These are phyloP conservation scores for Tephrocybe rancida DNA, from an alignment of 768 basidiomycete species.

Conservation along the genomic window DNA sequence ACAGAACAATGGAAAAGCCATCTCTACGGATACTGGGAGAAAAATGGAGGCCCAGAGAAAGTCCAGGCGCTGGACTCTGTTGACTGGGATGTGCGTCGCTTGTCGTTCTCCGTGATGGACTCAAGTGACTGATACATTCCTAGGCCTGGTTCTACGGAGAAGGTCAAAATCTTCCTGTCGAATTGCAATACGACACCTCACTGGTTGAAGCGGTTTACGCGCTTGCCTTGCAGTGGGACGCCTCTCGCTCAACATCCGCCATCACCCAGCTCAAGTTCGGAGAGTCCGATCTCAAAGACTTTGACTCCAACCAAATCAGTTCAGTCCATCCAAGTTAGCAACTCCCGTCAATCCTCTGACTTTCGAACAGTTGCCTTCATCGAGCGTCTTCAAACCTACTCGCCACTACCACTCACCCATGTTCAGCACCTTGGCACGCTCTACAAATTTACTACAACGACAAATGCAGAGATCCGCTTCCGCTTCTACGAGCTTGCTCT, in stretches of 20 bases:
- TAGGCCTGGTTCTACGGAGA: slow-evolving; percentile 86
- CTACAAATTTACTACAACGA: slow-evolving; percentile 46
- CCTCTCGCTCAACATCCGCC: slow-evolving; percentile 50
- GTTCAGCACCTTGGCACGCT: slow-evolving; percentile 61
- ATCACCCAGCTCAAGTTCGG: slow-evolving; percentile 55
- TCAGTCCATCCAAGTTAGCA: slow-evolving; percentile 21
- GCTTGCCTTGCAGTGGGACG: slow-evolving; percentile 77
- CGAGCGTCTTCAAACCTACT: slow-evolving; percentile 69
- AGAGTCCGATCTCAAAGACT: slow-evolving; percentile 57
- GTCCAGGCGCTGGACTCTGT: slow-evolving; percentile 66
- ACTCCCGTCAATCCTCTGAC: no score
- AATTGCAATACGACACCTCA: slow-evolving; percentile 74
- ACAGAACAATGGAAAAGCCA: slow-evolving; percentile 85
- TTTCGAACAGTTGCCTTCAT: slow-evolving; percentile 72
- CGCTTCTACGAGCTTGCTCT: slow-evolving; percentile 80
- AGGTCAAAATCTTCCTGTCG: slow-evolving; percentile 70
- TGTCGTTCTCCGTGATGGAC: background rate
- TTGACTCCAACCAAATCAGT: slow-evolving; percentile 82
- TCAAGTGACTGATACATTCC: background rate
- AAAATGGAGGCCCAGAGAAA: slow-evolving; percentile 60
- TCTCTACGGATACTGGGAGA: slow-evolving; percentile 69
- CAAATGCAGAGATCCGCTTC: slow-evolving; percentile 79
- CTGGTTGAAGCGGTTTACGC: slow-evolving; percentile 71
- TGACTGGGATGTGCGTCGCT: slow-evolving; percentile 70
- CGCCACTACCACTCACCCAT: slow-evolving; percentile 61